Conservation (phyloP, 2,329 filamentous ascomycete genomes). For the Pyrenochaeta sp. region DNA sequence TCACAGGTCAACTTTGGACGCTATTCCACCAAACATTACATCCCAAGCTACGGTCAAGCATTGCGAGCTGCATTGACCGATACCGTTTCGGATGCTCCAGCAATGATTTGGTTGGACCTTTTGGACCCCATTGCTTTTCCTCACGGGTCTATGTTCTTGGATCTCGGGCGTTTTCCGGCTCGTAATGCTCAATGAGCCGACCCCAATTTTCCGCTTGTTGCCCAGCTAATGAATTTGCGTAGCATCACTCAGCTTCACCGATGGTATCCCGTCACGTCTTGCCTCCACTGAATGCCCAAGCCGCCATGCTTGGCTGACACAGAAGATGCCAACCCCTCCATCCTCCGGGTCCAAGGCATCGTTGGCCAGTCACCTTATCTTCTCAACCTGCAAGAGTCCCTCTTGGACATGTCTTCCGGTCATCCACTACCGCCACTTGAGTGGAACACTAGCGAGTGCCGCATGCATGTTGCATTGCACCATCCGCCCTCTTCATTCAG, state of each 20-base stretch:
- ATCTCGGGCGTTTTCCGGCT: slow-evolving; percentile 30
- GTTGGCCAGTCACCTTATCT: slow-evolving; percentile 59
- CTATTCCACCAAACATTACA: slow-evolving; percentile 20
- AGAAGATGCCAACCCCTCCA: slow-evolving; percentile 36
- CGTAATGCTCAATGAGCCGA: slow-evolving; percentile 27
- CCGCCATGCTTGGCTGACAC: slow-evolving; percentile 43
- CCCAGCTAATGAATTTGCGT: slow-evolving; percentile 47
- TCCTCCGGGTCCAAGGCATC: slow-evolving; percentile 41
- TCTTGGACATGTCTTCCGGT: slow-evolving; percentile 44
- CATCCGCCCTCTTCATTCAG: slow-evolving; percentile 44
- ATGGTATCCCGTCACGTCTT: slow-evolving; percentile 31
- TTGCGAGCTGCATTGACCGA: slow-evolving; percentile 36
- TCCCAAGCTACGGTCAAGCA: slow-evolving; percentile 24
- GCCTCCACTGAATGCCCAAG: slow-evolving; percentile 32
- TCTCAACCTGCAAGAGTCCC: slow-evolving; percentile 48
- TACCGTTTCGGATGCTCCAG: slow-evolving; percentile 21
- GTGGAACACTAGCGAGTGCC: slow-evolving; percentile 44
- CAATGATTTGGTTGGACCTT: slow-evolving; percentile 27
- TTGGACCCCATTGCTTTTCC: slow-evolving; percentile 19
- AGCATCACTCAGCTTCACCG: slow-evolving; percentile 39
- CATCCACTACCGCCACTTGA: slow-evolving; percentile 44
- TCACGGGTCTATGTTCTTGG: slow-evolving; percentile 24
- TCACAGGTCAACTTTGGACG: slow-evolving; percentile 27
- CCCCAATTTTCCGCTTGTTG: slow-evolving; percentile 31
- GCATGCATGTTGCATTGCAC: slow-evolving; percentile 50